Base-by-base conservation (phyloP, 768 basidiomycete genomes). In the Russula sp. region DNA sequence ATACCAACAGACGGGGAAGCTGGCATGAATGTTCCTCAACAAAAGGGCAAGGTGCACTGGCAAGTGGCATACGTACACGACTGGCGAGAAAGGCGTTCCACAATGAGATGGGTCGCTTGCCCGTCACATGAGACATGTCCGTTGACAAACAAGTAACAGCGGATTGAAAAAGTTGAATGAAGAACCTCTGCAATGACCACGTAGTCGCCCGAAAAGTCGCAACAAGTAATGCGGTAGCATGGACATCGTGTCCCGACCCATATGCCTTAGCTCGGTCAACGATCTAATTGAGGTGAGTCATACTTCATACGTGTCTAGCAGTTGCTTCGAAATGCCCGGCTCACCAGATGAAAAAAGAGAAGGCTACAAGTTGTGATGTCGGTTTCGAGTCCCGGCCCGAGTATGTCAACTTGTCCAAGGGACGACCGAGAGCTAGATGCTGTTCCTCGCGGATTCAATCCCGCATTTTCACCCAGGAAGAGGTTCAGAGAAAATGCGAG, bases 1-100 rank as follows among this genome's bases (percentile, higher is more conserved):
- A 73, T 8, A 76, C 70, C 36, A 92, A 68, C 26, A 91, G 74
- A 18, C 75, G 76, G 32, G 90, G 89, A 14, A 92, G 77, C 89
- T 90, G 36, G 28, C 14, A 66, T 22, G 50, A 32, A 20, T 34
- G 44, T 50, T 7, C 56, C 68, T 34, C 67, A 52, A 38, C 54
- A 9, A 61, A 36, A n/a, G 36, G 64, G 24, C 7, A 30, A 44
- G 16, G 22, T 36, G 44, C 59, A 55, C 14, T 8, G 10, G 66
- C 42, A 24, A 63, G 34, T 55, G 59, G 40, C 66, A 40, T 20
- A 57, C 86, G 69, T 75, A 92, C 90, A 59, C 90, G 81, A 44
- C 88, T 86, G 60, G 89, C 75, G 22, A 89, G 79, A 70, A 91
- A 92, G 22, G 84, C 80, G 67, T 82, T 83, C 90, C 89, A 92